Percentiles rank a stretch among this genome's conserved stretches.
Conservation (phyloP, 495 filamentous ascomycete species). For the Melanomma pulvis-pyrius region DNA sequence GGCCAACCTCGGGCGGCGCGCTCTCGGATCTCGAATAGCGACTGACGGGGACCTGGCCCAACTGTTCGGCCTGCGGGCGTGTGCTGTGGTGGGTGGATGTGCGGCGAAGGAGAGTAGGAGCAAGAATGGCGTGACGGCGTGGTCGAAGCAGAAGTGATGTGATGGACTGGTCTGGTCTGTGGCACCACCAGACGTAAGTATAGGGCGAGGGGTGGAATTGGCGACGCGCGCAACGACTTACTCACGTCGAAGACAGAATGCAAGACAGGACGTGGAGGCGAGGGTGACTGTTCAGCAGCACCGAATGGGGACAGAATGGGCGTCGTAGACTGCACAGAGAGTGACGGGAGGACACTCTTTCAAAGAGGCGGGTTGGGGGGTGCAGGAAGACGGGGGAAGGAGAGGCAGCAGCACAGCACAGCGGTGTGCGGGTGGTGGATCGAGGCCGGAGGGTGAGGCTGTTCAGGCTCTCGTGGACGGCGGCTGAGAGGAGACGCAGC, state of each 20-base stretch:
- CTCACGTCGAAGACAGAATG: slow-evolving; percentile 23
- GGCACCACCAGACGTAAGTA: background rate
- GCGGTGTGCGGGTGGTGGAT: slow-evolving; percentile 24
- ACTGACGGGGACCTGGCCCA: background rate
- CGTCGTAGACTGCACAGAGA: slow-evolving; percentile 5
- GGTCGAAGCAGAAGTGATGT: background rate
- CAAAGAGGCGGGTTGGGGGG: slow-evolving; percentile 30
- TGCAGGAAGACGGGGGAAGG: slow-evolving; percentile 14
- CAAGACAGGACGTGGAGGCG: too few relatives aligned
- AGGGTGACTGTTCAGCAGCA: slow-evolving; percentile 10
- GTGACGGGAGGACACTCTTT: slow-evolving; percentile 28
- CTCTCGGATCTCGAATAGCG: background rate
- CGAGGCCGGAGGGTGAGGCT: slow-evolving; percentile 8
- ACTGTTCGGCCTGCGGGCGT: background rate
- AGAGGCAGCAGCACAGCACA: slow-evolving; percentile 34
- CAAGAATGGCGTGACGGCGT: background rate
- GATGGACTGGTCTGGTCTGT: background rate
- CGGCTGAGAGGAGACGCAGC: slow-evolving; percentile 8
- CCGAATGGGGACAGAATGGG: slow-evolving; percentile 12
- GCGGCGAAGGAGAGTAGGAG: too few relatives aligned
- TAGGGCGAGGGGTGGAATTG: background rate
- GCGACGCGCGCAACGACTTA: slow-evolving; percentile 8
- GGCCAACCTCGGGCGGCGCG: background rate
- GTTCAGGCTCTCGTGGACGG: slow-evolving; percentile 13
- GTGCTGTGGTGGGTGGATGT: too few relatives aligned